Conservation (phyloP, 179 eudicot genomes). For the Amaranthus tricolor region DNA sequence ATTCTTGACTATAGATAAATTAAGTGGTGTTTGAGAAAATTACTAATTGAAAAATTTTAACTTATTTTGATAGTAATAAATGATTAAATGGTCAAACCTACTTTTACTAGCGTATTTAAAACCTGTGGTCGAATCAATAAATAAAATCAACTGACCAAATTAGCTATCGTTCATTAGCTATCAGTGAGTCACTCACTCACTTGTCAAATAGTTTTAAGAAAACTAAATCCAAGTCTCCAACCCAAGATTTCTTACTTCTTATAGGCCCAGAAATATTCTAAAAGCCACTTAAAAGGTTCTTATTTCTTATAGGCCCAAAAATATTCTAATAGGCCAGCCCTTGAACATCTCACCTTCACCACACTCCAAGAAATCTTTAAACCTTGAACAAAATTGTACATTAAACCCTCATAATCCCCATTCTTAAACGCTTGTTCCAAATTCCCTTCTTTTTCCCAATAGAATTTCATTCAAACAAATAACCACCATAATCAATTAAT, state of each 20-base stretch:
- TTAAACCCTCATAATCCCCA: neutral
- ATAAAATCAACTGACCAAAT: too few species aligned
- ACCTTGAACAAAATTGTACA: neutral
- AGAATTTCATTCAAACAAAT: too few species aligned
- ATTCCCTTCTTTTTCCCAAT: neutral
- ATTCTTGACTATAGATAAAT: too few species aligned
- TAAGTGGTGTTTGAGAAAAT: too few species aligned
- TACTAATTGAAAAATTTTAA: too few species aligned
- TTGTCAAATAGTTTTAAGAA: neutral
- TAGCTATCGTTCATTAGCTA: too few species aligned
- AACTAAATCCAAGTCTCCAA: neutral
- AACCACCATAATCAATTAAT: too few species aligned
- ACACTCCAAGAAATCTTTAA: neutral
- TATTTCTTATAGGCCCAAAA: neutral
- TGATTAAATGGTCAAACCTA: too few species aligned
- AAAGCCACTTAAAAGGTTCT: neutral
- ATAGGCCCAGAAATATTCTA: neutral
- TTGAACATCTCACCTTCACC: neutral
- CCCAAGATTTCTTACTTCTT: neutral
- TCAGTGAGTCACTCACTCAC: too few species aligned
- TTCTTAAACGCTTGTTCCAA: constrained; percentile 8
- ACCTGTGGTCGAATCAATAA: too few species aligned
- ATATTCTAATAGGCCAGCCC: neutral
- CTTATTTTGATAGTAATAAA: too few species aligned
- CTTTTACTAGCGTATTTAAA: too few species aligned